Evolutionary conservation across 1,284 basidiomycete genomes (phyloP), one percentile per base, ranked within the genome.

Genomic region (Ustilago hordei): DNA sequence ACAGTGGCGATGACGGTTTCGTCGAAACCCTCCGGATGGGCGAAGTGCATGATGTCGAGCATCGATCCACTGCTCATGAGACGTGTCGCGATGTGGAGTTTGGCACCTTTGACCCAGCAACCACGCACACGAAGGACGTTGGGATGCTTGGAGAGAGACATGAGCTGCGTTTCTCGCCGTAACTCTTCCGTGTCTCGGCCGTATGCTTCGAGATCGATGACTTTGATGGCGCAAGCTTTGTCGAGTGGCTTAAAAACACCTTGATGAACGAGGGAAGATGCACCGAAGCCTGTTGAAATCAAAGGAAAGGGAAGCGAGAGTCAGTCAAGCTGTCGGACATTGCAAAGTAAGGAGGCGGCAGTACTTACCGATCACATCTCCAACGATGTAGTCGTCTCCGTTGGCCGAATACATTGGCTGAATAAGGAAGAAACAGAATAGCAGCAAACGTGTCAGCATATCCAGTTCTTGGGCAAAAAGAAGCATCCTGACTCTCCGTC

Each of bases 81-180:
- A 45, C 94, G 92, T 63, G 94, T 89, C 3, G 94, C 93, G 70
- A 95, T 95, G 85, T 91, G 90, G 5, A 95, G 89, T 83, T 93
- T 93, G 85, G 92, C 91, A 43, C 92, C 93, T 8, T 91, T 89
- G 81, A 93, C 90, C 94, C 94, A 95, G 47, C 91, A 92, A 12
- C 94, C 94, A 77, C 94, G 91, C 2, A 95, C 94, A 65, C 93
- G 91, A 19, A 95, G 89, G 7, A 95, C 93, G 79, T 95, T 95
- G 32, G 94, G 93, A 77, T 95, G 94, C 84, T 95, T 95, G n/a
- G 91, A 93, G 2, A 95, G 89, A 3, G 93, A 94, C 94, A 95
- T 95, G 54, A 95, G 89, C 62, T 93, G 93, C 0, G 94, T 95
- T 86, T 95, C 94, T 60, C 93, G 89, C 75, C 92, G 91, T 11